phyloP scores from a whole-genome alignment of 306 rosid genomes.

The Macrotyloma uniflorum region DNA sequence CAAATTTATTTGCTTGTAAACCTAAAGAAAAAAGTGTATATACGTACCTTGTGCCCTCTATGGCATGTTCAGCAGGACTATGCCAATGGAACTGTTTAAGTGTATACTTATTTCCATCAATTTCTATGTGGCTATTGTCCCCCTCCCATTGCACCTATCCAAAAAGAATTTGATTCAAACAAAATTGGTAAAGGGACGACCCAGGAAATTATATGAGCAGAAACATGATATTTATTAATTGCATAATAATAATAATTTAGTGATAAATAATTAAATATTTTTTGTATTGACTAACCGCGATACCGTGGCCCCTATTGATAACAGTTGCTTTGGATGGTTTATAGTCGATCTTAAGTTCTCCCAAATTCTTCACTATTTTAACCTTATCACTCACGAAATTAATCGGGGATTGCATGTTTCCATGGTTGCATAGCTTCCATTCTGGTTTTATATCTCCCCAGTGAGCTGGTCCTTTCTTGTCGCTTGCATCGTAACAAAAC shows the following conservation, averaged over 20 bases:
- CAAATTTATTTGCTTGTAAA: background rate
- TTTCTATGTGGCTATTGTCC: slow-evolving; percentile 51
- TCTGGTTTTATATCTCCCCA: slow-evolving; percentile 71
- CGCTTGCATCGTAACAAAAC: slow-evolving; percentile 49
- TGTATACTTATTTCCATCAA: slow-evolving; percentile 54
- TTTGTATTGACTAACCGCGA: slow-evolving; percentile 49
- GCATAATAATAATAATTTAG: background rate
- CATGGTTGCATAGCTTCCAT: slow-evolving; percentile 61
- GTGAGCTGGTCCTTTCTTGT: slow-evolving; percentile 56
- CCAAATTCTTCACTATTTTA: slow-evolving; percentile 46
- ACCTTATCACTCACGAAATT: slow-evolving; percentile 54
- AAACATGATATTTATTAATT: background rate
- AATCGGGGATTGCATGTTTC: slow-evolving; percentile 81
- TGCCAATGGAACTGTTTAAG: slow-evolving; percentile 85
- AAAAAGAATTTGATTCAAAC: background rate
- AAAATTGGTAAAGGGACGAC: background rate
- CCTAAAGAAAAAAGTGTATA: background rate
- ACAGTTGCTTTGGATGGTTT: slow-evolving; percentile 64
- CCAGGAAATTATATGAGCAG: background rate
- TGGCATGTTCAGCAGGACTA: slow-evolving; percentile 75
- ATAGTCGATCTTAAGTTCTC: slow-evolving; percentile 44
- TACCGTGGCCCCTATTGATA: slow-evolving; percentile 72
- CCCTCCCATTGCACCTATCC: slow-evolving; percentile 53
- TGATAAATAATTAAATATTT: background rate
- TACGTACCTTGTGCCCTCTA: slow-evolving; percentile 55